These are phyloP conservation scores for Cadophora malorum DNA, from an alignment of 2,329 filamentous ascomycete genomes.

Conservation along the genomic window DNA sequence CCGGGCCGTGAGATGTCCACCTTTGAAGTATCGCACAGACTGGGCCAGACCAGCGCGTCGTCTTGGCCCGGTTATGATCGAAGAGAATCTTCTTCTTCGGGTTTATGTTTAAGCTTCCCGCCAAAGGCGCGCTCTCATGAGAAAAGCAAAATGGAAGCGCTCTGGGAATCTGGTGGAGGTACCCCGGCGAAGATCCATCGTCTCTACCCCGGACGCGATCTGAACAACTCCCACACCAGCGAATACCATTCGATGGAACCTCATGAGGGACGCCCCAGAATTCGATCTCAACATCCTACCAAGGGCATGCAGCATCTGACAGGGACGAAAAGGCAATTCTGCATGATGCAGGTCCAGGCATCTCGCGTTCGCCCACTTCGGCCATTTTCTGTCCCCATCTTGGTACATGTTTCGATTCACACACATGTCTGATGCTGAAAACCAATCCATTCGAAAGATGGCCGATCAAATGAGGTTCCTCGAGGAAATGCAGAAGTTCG, in stretches of 20 bases:
- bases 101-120: constrained; percentile 27
- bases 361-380: not conserved
- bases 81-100: not conserved
- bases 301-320: constrained; percentile 24
- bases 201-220: constrained; percentile 26
- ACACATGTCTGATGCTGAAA: not conserved
- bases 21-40: constrained; percentile 18
- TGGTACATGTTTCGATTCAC: not conserved
- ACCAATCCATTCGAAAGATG: not conserved
- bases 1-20: constrained; percentile 15
- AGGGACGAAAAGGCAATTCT: not conserved
- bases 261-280: not conserved
- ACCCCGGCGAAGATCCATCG: constrained; percentile 28
- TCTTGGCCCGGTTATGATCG: not conserved
- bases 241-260: constrained; percentile 22
- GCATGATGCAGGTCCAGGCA: constrained; percentile 14
- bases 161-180: not conserved
- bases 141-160: constrained; percentile 2
- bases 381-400: not conserved
- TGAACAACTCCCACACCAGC: constrained; percentile 33
- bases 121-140: constrained; percentile 23
- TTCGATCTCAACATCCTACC: constrained; percentile 15
- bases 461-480: not conserved
- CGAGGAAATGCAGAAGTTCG: not conserved
- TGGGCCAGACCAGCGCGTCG: not conserved